Base-by-base conservation (phyloP, 345 rosid species). In the Trapa incisa region DNA sequence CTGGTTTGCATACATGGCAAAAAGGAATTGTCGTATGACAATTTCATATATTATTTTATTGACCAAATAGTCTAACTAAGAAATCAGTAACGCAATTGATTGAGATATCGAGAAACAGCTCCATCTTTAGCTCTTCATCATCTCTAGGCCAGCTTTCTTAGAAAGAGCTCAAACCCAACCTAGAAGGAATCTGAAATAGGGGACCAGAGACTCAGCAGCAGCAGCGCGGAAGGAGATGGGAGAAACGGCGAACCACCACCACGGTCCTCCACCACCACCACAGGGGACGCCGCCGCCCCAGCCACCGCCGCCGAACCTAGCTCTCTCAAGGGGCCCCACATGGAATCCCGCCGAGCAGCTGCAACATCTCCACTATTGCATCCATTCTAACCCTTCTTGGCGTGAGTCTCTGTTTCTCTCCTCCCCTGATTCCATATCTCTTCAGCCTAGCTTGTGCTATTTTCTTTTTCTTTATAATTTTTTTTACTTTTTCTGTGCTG, bases 331-430 rank as follows among this genome's bases (percentile, higher is more conserved):
- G 64, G 91, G 96, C n/a, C 80, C 97, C 65, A 77, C 63, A 66
- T 94, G 93, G 93, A 38, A 83, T 69, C 99, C 99, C 7, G 81
- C 82, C 7, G 99, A 94, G 80, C 97, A 89, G 77, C 97, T 94
- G 71, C 90, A 76, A 68, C 96, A 89, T 64, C 96, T 94, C 69
- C 83, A 89, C 69, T 94, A 79, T 74, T 94, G 99, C 96, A 94
- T 94, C 96, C 89, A 91, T 76, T 91, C 99, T 70, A 94, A 94
- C 68, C 99, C 99, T 67, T 69, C 91, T 38, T 94, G 97, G 99
- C 79, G 99, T 93, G 68, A 87, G 96, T 91, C 75, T 78, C 66
- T 72, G 64, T 66, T 60, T 70, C 60, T 65, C 52, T 70, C 22
- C 65, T 45, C 54, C 61, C 14, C 61, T 61, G 54, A 52, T 33